Evolutionary conservation across 176 grass and related monocot species (phyloP).

Genomic region (Zoysia pacifica): DNA sequence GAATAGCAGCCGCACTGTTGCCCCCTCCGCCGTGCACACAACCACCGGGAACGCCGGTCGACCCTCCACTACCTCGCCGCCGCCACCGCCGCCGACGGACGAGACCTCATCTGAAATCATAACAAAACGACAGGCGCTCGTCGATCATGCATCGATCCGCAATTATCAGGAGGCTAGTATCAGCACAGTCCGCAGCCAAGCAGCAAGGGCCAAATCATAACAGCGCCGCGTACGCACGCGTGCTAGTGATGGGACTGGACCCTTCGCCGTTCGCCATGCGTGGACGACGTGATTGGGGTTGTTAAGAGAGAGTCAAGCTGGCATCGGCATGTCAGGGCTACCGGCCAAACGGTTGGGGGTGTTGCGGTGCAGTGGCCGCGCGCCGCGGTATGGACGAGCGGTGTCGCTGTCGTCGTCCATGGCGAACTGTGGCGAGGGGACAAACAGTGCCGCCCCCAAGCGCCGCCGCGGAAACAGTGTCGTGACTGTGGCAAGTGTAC

Average conservation of each 20-base stretch:
- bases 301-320: background rate
- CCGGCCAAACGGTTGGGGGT: slow-evolving; percentile 7
- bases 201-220: background rate
- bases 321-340: slow-evolving; percentile 9
- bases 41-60: slow-evolving; percentile 45
- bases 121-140: background rate
- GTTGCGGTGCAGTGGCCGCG: background rate
- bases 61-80: slow-evolving; percentile 44
- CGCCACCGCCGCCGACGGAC: slow-evolving; percentile 35
- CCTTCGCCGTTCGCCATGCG: background rate
- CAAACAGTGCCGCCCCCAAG: background rate
- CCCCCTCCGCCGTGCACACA: slow-evolving; percentile 51
- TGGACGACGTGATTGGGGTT: background rate
- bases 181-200: slow-evolving; percentile 1
- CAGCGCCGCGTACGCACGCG: background rate
- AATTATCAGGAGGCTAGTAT: background rate
- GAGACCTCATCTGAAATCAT: slow-evolving; percentile 64
- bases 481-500: background rate
- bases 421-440: background rate
- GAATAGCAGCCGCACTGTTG: slow-evolving; percentile 65
- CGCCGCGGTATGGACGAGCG: background rate
- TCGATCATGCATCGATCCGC: background rate
- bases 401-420: background rate
- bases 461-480: background rate
- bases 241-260: background rate